Percentiles rank a stretch among this genome's conserved stretches.
phyloP scores from a whole-genome alignment of 1,284 basidiomycete genomes.

The Prillingera fragicola region DNA sequence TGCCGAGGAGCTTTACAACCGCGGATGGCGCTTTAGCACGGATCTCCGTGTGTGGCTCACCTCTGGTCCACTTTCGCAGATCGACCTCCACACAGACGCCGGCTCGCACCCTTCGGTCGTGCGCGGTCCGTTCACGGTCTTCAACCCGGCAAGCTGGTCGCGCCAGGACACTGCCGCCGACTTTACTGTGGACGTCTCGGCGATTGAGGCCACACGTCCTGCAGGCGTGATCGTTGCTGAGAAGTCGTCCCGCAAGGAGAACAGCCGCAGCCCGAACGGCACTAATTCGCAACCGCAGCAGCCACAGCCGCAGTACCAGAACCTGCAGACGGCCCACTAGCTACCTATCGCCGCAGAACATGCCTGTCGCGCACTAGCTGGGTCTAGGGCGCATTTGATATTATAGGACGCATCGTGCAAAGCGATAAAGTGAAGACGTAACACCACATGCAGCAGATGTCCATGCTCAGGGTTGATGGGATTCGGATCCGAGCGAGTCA shows the following conservation, averaged over 20 bases:
- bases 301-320: slow-evolving; percentile 12
- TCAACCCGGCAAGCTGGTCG: slow-evolving; percentile 41
- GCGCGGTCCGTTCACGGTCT: slow-evolving; percentile 43
- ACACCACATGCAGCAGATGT: too few species aligned
- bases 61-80: slow-evolving; percentile 51
- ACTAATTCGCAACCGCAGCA: slow-evolving; percentile 1
- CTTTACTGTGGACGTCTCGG: slow-evolving; percentile 34
- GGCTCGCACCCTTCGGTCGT: slow-evolving; percentile 15
- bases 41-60: slow-evolving; percentile 92
- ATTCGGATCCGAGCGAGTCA: too few species aligned
- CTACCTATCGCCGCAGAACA: too few species aligned
- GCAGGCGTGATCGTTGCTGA: slow-evolving; percentile 28
- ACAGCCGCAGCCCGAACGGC: slow-evolving; percentile 11
- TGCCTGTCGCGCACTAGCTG: too few species aligned
- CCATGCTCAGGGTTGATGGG: too few species aligned
- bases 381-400: too few species aligned
- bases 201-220: slow-evolving; percentile 36
- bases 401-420: too few species aligned
- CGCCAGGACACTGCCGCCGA: slow-evolving; percentile 39
- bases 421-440: too few species aligned
- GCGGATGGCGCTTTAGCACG: slow-evolving; percentile 98
- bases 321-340: slow-evolving; percentile 19
- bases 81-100: slow-evolving; percentile 23
- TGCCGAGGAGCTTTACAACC: slow-evolving; percentile 92
- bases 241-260: slow-evolving; percentile 27